Evolutionary conservation across 192 early-diverging fungal genomes (phyloP), one percentile per base, ranked within the genome.

Genomic region (Coemansia sp.): DNA sequence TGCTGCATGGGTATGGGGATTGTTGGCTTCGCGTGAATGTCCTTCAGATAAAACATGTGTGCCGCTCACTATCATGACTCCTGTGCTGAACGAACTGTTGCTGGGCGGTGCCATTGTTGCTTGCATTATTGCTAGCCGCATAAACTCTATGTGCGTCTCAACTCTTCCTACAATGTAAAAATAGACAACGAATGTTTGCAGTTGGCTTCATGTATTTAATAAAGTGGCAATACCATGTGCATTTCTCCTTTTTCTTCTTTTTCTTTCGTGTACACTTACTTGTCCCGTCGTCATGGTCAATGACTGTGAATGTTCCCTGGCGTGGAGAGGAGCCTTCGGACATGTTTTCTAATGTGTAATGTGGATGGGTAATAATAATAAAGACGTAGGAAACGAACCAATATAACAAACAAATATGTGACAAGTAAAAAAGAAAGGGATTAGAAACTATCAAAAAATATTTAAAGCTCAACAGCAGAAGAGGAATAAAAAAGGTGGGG

Each of bases 91-190:
- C 3, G 58, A 49, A 25, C 35, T 60, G 42, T 26, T 28, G 41
- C 40, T 53, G 36, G 70, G 70, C 19, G 46, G 40, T 0, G 70
- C 62, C 34, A 48, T 26, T 5, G 18, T 34, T 9, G 70, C 70
- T 25, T 73, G 63, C 50, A 62, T 53, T 28, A 73, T 73, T 10
- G 70, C 70, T 3, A 73, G 55, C 3, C 59, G 35, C 63, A 73
- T 73, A 33, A 73, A 57, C 46, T 58, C 70, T 11, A 60, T 44
- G 33, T 73, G 58, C 32, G 33, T 28, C 43, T 73, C 70, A 0
- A 66, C 60, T 22, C 58, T 27, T 19, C 26, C 64, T 66, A 66
- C 23, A 38, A 3, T n/a, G n/a, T n/a, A n/a, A n/a, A n/a, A n/a
- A n/a, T n/a, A n/a, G n/a, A n/a, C n/a, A n/a, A n/a, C n/a, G n/a